Base-by-base conservation (phyloP, 208 protist genomes). In the Leishmania arabica region DNA sequence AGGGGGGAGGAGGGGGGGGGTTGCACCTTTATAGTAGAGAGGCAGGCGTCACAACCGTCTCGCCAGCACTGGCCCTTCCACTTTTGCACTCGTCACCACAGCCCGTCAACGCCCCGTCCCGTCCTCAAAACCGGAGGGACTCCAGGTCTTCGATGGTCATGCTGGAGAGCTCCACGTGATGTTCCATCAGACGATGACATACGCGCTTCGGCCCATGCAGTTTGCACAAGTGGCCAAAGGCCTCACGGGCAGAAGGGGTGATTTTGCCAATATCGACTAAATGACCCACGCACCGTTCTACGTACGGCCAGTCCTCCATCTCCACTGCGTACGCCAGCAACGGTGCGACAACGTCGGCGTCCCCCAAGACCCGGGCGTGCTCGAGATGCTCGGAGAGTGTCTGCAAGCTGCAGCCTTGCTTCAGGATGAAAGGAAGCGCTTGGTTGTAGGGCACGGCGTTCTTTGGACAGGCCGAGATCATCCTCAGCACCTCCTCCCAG, bases 391-490 rank as follows among this genome's bases (percentile, higher is more conserved):
- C 92, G 5, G 95, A 95, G 19, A 97, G 86, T 53, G 75, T 82
- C 80, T 95, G 91, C 71, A 97, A 83, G 78, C 88, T 91, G 75
- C 95, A 97, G 34, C 95, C 95, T n/a, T 88, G 72, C 40, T 86
- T 83, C 45, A 97, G 85, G 79, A 97, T 95, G 77, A 92, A 88
- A 3, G 89, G 90, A 1, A 97, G 81, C 1, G 86, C 93, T 42
- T 85, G 73, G 69, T 93, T 77, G 71, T 94, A 97, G 31, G 95
- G 93, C 42, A 97, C 93, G 2, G 95, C 88, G 62, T 83, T 94
- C 84, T 97, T 97, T 11, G 92, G 90, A 84, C 93, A 97, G 15
- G 88, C 90, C 13, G 95, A 97, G 66, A 97, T 92, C 69, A 97
- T 89, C 24, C 82, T 81, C 40, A 97, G 88, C n/a, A 93, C 91